Conservation (phyloP, 371 early-diverging fungal species). For the Lichtheimia hyalospora region DNA sequence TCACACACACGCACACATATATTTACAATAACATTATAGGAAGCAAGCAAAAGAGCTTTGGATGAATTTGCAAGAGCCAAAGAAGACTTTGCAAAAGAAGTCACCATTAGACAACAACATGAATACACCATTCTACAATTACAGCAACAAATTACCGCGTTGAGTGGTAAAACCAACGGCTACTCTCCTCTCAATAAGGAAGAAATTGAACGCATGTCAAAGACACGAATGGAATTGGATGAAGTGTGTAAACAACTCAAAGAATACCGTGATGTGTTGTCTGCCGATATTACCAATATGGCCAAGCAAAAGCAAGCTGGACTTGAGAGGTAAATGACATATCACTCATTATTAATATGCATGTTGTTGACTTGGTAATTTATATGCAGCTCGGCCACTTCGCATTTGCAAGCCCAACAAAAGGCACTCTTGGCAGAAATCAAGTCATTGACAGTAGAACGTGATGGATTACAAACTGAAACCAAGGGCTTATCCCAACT, state of each 20-base stretch:
- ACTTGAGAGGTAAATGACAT: conserved; percentile 22
- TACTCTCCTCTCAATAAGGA: conserved; percentile 27
- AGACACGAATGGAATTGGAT: conserved; percentile 33
- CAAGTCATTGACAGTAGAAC: conserved; percentile 29
- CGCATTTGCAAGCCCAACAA: background rate
- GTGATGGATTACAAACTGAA: conserved; percentile 25
- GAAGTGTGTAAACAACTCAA: conserved; percentile 40
- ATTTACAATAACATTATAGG: conserved; percentile 10
- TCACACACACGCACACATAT: background rate
- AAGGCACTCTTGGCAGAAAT: conserved; percentile 30
- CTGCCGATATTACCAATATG: conserved; percentile 16
- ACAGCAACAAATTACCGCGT: conserved; percentile 30
- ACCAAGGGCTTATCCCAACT: conserved; percentile 24
- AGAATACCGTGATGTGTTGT: conserved; percentile 28
- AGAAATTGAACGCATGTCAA: conserved; percentile 38
- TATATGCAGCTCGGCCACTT: no score
- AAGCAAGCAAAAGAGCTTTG: conserved; percentile 41
- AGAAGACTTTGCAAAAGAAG: conserved; percentile 49
- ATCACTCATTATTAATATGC: no score
- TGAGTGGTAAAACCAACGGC: conserved; percentile 30
- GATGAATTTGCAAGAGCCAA: conserved; percentile 45
- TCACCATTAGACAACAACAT: conserved; percentile 34
- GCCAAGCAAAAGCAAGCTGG: conserved; percentile 34
- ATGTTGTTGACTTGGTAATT: no score
- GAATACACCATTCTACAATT: conserved; percentile 35